A percentile compares a stretch with the other conserved stretches of the same genome.
Evolutionary conservation across 768 basidiomycete genomes (phyloP).

Genomic region (Rhodocollybia butyracea): DNA sequence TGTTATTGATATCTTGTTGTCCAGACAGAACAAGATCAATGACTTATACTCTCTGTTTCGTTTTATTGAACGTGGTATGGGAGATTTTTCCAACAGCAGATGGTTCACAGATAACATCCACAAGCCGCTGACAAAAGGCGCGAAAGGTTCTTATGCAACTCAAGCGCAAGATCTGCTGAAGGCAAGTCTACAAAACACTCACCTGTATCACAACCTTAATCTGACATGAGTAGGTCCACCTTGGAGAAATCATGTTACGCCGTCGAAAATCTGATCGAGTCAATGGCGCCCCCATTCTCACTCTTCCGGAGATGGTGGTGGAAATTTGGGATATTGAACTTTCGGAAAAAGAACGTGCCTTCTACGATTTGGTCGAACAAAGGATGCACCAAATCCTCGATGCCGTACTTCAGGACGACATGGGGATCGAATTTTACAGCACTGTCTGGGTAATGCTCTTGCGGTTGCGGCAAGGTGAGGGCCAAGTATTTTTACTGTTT

Average conservation of each 20-base stretch:
- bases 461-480: slow-evolving; percentile 84
- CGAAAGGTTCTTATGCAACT: slow-evolving; percentile 79
- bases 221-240: slow-evolving; percentile 65
- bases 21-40: slow-evolving; percentile 83
- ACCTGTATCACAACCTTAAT: background rate
- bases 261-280: slow-evolving; percentile 70
- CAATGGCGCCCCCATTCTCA: slow-evolving; percentile 80
- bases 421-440: slow-evolving; percentile 53
- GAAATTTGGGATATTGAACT: slow-evolving; percentile 75
- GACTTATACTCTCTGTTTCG: slow-evolving; percentile 89
- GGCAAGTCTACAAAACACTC: background rate
- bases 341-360: slow-evolving; percentile 68
- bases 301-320: slow-evolving; percentile 73
- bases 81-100: slow-evolving; percentile 76
- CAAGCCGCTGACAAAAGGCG: slow-evolving; percentile 74
- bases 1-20: background rate
- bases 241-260: slow-evolving; percentile 87
- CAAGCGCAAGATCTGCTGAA: slow-evolving; percentile 36
- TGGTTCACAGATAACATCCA: slow-evolving; percentile 78
- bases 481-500: background rate
- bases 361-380: slow-evolving; percentile 71
- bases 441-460: slow-evolving; percentile 69
- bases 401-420: slow-evolving; percentile 49
- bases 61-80: slow-evolving; percentile 81
- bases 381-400: slow-evolving; percentile 68